Evolutionary conservation across 2,329 filamentous ascomycete species (phyloP), one percentile per base, ranked within the genome.

Genomic region (Grosmannia serpens): DNA sequence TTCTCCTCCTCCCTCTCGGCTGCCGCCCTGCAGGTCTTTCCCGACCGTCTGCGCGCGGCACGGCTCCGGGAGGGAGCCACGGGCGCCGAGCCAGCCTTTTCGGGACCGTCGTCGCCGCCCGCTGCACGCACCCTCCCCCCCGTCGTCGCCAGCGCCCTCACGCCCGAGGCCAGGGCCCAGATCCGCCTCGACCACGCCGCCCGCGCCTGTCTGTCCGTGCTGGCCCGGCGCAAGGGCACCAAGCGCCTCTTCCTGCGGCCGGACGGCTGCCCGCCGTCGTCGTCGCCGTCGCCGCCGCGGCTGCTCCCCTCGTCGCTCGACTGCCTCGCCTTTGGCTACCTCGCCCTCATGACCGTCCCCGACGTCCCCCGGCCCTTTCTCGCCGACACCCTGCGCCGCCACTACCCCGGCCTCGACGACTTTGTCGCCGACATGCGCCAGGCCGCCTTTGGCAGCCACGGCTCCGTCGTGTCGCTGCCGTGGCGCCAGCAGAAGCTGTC

Each of bases 131-230:
- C 26, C 26, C 8, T 17, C 2, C 27, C n/a, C 3, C 1, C 27
- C 2, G 10, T 13, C 0, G 74, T 89, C 8, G 75, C 77, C 5
- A 78, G 80, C 22, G 71, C 87, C 57, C 77, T 92, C 67, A 82
- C 82, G 20, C 85, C 88, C 0, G 82, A 90, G 69, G 84, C 89
- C 67, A 81, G 82, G 55, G 84, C 83, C 33, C 81, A 85, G 53
- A 95, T 97, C 71, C 81, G 85, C 60, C 78, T 97, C 10, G 86
- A 91, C 66, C 82, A 83, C 15, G 72, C 95, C 46, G 85, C 87
- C 0, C 79, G 79, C 26, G 82, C 85, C 62, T 87, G 89, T 65
- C 82, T 95, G 55, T 80, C 82, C 38, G 87, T 90, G 1, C 69
- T 96, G 20, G 79, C 61, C 1, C 79, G 84, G 44, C 74, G 89